These are phyloP conservation scores for Clathrus columnatus DNA, from an alignment of 768 basidiomycete species.

Conservation along the genomic window DNA sequence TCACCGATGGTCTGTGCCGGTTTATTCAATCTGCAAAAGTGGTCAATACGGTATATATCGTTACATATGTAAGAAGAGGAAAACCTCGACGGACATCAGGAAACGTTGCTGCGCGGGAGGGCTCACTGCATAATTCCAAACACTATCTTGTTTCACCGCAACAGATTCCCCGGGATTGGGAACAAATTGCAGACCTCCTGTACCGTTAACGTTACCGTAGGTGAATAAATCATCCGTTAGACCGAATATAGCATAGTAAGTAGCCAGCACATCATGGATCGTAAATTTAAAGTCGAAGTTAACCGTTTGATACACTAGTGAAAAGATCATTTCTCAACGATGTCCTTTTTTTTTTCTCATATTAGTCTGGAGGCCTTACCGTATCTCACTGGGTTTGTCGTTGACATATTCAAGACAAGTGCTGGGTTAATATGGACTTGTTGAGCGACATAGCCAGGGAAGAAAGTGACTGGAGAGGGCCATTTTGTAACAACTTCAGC, in stretches of 20 bases:
- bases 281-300: background rate
- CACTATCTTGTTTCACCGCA: background rate
- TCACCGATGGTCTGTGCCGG: background rate
- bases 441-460: background rate
- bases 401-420: background rate
- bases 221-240: background rate
- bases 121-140: background rate
- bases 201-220: background rate
- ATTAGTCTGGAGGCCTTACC: background rate
- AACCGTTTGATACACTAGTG: background rate
- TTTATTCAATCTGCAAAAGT: background rate
- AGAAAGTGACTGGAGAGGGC: conserved; percentile 1
- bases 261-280: background rate
- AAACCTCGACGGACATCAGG: background rate
- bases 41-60: background rate
- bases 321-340: background rate
- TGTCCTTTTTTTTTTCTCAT: background rate
- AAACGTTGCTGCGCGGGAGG: background rate
- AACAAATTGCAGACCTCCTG: background rate
- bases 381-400: background rate
- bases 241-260: background rate
- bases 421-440: background rate
- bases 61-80: background rate
- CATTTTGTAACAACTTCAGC: background rate
- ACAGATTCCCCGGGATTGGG: background rate